Conservation (phyloP, 2,329 filamentous ascomycete genomes). For the Calcarisporium arbuscula region DNA sequence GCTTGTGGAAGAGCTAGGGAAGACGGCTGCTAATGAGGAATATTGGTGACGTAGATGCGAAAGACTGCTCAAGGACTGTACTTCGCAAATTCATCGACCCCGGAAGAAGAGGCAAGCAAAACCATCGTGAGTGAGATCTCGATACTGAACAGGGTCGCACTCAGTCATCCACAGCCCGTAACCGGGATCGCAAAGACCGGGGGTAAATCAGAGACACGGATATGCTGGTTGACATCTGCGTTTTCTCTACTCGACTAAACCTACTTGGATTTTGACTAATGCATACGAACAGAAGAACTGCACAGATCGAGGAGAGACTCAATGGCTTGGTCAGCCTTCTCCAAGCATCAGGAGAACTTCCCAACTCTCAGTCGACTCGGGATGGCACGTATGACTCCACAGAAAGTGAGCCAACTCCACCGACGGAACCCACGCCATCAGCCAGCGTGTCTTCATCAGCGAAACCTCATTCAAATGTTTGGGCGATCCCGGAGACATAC, state of each 20-base stretch:
- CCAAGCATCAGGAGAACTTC: slow-evolving; percentile 34
- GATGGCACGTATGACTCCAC: slow-evolving; percentile 10
- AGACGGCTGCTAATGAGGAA: slow-evolving; percentile 4
- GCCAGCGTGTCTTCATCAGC: slow-evolving; percentile 8
- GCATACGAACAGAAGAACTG: slow-evolving; percentile 41
- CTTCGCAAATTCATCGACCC: slow-evolving; percentile 39
- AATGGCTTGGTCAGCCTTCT: slow-evolving; percentile 43
- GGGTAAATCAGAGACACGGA: too few relatives aligned
- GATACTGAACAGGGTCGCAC: too few relatives aligned
- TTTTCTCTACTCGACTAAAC: too few relatives aligned
- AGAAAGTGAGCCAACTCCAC: slow-evolving; percentile 17
- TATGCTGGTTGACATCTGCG: too few relatives aligned
- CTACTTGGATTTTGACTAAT: too few relatives aligned
- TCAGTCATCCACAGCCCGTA: too few relatives aligned
- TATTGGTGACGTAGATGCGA: slow-evolving; percentile 32
- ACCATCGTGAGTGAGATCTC: slow-evolving; percentile 44
- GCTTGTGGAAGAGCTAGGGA: not conserved
- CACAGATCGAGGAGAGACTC: slow-evolving; percentile 42
- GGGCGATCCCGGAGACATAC: slow-evolving; percentile 34
- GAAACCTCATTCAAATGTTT: slow-evolving; percentile 13
- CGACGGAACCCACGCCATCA: slow-evolving; percentile 18
- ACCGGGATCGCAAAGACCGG: too few relatives aligned
- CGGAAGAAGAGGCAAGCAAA: slow-evolving; percentile 45
- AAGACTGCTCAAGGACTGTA: slow-evolving; percentile 41
- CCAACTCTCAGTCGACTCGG: slow-evolving; percentile 4